phyloP scores from a whole-genome alignment of 306 rosid species.

The Vigna reflexopilosa region DNA sequence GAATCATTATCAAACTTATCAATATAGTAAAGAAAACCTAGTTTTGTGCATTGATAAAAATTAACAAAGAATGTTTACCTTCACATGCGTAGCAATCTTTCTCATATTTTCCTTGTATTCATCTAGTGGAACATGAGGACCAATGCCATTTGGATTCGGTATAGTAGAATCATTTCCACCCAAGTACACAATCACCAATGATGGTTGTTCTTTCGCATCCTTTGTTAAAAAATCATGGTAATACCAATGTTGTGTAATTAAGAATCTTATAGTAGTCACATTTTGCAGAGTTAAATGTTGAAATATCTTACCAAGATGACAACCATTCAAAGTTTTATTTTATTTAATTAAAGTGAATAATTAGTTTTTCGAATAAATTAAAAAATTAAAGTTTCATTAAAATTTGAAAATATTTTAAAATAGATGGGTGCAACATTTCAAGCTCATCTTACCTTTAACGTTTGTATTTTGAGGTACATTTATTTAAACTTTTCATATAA shows the following conservation, averaged over 20 bases:
- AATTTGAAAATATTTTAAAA: too few relatives aligned
- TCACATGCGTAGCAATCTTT: slow-evolving; percentile 62
- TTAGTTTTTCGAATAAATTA: too few relatives aligned
- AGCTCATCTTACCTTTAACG: too few relatives aligned
- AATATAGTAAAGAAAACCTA: not conserved
- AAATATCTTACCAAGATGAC: too few relatives aligned
- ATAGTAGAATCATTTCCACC: slow-evolving; percentile 77
- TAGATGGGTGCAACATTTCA: too few relatives aligned
- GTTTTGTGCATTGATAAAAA: not conserved
- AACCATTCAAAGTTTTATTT: too few relatives aligned
- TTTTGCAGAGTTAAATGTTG: too few relatives aligned
- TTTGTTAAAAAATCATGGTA: not conserved
- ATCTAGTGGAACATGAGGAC: slow-evolving; percentile 69
- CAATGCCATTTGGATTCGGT: slow-evolving; percentile 61
- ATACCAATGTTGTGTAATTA: too few relatives aligned
- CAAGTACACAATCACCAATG: slow-evolving; percentile 76
- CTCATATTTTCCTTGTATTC: slow-evolving; percentile 77
- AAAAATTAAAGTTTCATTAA: too few relatives aligned
- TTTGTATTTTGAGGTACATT: too few relatives aligned
- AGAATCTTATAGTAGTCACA: not conserved
- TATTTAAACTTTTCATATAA: too few relatives aligned
- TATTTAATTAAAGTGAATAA: too few relatives aligned
- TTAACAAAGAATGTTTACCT: slow-evolving; percentile 48
- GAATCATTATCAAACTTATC: slow-evolving; percentile 22
- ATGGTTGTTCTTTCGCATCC: slow-evolving; percentile 68